Conservation (phyloP, 768 basidiomycete species). For the Nevesoporus exiguus region DNA sequence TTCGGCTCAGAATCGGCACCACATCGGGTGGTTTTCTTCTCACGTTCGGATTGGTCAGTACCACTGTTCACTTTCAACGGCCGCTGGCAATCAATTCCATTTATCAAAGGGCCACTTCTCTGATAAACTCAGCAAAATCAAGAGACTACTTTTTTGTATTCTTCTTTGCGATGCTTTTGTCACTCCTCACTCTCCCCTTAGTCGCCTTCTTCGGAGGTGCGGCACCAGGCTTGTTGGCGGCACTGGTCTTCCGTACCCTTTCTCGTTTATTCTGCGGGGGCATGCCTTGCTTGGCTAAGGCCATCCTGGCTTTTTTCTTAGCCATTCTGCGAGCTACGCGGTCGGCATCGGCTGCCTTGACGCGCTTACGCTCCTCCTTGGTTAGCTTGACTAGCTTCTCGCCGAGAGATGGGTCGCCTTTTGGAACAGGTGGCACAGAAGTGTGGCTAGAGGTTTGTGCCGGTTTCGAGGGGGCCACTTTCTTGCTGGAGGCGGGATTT, state of each 20-base stretch:
- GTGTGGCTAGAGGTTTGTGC: background rate
- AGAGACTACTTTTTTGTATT: conserved; percentile 53
- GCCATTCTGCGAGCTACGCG: conserved; percentile 81
- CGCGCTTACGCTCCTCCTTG: conserved; percentile 83
- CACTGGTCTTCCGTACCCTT: conserved; percentile 42
- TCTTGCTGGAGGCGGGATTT: conserved; percentile 30
- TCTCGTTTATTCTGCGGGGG: conserved; percentile 41
- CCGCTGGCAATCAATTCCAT: background rate
- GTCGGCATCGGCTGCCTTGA: conserved; percentile 75
- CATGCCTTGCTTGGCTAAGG: conserved; percentile 42
- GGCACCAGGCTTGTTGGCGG: conserved; percentile 21
- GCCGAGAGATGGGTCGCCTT: conserved; percentile 82
- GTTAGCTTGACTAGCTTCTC: conserved; percentile 71
- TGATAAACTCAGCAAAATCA: background rate
- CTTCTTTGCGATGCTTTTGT: conserved; percentile 49
- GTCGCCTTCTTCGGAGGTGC: conserved; percentile 27
- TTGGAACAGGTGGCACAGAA: conserved; percentile 40
- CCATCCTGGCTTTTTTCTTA: conserved; percentile 78
- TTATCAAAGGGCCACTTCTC: background rate
- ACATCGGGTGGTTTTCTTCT: too few species aligned
- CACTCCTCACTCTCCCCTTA: conserved; percentile 51
- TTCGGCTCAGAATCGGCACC: too few species aligned
- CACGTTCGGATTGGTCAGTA: too few species aligned
- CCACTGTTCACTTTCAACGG: too few species aligned
- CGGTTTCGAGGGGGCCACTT: conserved; percentile 2